Base-by-base conservation (phyloP, 164 flowering plant species). In the Nymphaea colorata region DNA sequence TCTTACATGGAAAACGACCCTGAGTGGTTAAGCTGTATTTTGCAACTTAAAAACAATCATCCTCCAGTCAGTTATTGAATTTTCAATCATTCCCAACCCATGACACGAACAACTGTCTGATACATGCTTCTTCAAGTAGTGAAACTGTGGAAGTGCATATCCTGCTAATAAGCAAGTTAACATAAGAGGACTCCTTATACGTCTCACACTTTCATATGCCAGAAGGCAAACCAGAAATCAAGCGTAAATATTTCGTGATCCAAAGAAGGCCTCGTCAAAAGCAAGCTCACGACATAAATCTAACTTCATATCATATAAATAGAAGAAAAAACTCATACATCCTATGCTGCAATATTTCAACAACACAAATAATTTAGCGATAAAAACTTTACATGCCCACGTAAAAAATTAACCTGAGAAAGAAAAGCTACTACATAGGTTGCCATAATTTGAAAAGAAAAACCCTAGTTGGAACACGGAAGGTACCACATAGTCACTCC, bases 401-500 rank as follows among this genome's bases (percentile, higher is more conserved):
- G 10, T 51, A 51, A 51, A 51, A 51, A 51, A 51, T 8, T 51
- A 15, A 51, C 14, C 57, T 10, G 57, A 51, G 8, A 51, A 51
- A 10, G 8, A 51, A 15, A 8, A 15, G 2, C 3, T 51, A 8
- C 14, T 51, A 3, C 57, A 15, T 8, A 51, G 57, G 57, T 51
- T 2, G 5, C 57, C 8, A 51, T 15, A 51, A 51, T 8, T 51
- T 10, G 14, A 15, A 51, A 51, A 51, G 57, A 51, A 15, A 15
- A 51, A 51, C 57, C 57, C 57, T 51, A 51, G 14, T 51, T 15
- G 57, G 14, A 51, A 8, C 3, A 51, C 57, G 57, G 57, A 5
- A 51, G 15, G 17, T 73, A 76, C 97, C 94, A 89, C 97, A 69
- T 82, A 84, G 6, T 89, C 97, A 62, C 73, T 79, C 64, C 89